Base-by-base conservation (phyloP, 1,284 basidiomycete genomes). In the Heterobasidion annosum region DNA sequence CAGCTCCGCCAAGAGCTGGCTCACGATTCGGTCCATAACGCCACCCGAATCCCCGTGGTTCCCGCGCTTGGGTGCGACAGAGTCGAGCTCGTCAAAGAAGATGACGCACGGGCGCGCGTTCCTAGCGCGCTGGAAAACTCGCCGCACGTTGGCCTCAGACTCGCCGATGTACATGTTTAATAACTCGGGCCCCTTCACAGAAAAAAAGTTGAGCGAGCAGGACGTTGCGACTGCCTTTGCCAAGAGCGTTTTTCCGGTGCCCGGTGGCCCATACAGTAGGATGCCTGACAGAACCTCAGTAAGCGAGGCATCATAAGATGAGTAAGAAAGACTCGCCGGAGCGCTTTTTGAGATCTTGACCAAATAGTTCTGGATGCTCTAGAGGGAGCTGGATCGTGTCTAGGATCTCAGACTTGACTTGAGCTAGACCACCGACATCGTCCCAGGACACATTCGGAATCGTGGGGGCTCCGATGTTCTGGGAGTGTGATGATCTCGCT, bases 111-210 rank as follows among this genome's bases (percentile, higher is more conserved):
- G 93, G 50, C 82, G 83, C 0, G 93, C 93, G 70, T 94, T 91
- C 52, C 93, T 76, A 10, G 97, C 97, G 18, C 86, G 82, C 63
- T 93, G 88, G 67, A 99, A 99, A 1, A 99, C 84, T 6, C 87
- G 78, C 10, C 97, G 85, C 37, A 99, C 92, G 65, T 96, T 95
- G 37, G 94, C 91, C 68, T 99, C 97, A 6, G 94, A 97, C 74
- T 99, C 96, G 60, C 96, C 96, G 63, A 99, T 98, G 69, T 98
- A 98, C 83, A 98, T 97, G 68, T 97, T 97, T 46, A 96, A 81
- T 34, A 99, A 76, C 64, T 98, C 95, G 1, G 96, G 96, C 0
- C 96, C 96, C 67, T 98, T 98, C 65, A 99, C 88, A n/a, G 90
- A 93, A 67, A 95, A 87, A 69, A 95, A 95, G 65, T 95, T 95